These are phyloP conservation scores for Brasilioporus rufonigricans DNA, from an alignment of 768 basidiomycete genomes.

Conservation along the genomic window DNA sequence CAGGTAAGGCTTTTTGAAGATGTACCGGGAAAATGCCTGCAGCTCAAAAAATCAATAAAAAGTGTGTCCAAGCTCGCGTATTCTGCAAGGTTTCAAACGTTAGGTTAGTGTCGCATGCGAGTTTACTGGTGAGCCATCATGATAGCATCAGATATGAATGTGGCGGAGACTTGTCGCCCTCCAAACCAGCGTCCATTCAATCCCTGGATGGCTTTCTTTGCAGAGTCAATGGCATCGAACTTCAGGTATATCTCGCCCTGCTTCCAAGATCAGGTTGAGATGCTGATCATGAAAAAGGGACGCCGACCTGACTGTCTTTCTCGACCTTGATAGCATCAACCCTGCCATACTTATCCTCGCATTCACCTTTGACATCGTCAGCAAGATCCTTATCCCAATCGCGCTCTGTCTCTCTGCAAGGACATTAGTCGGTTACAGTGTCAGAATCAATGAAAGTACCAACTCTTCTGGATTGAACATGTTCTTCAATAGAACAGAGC, in stretches of 20 bases:
- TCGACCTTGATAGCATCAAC: constrained; percentile 90
- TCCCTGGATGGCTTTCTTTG: constrained; percentile 82
- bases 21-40: constrained; percentile 30
- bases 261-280: constrained; percentile 11
- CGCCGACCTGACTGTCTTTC: constrained; percentile 83
- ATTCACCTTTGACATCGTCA: constrained; percentile 95
- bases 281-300: neutral
- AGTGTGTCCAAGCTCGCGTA: constrained; percentile 18
- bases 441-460: constrained; percentile 27
- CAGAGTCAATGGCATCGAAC: constrained; percentile 75
- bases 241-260: constrained; percentile 98
- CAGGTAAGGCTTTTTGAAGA: constrained; percentile 31
- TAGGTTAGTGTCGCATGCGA: constrained; percentile 20
- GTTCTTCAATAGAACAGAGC: constrained; percentile 85
- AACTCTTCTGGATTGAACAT: constrained; percentile 99
- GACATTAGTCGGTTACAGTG: constrained; percentile 3
- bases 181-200: constrained; percentile 98
- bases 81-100: constrained; percentile 30
- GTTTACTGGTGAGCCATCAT: constrained; percentile 85
- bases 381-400: constrained; percentile 97
- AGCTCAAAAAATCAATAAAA: constrained; percentile 32
- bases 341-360: constrained; percentile 84
- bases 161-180: constrained; percentile 82
- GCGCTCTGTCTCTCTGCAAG: constrained; percentile 81
- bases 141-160: constrained; percentile 90